These are phyloP conservation scores for Suillus discolor DNA, from an alignment of 768 basidiomycete species.

Conservation along the genomic window DNA sequence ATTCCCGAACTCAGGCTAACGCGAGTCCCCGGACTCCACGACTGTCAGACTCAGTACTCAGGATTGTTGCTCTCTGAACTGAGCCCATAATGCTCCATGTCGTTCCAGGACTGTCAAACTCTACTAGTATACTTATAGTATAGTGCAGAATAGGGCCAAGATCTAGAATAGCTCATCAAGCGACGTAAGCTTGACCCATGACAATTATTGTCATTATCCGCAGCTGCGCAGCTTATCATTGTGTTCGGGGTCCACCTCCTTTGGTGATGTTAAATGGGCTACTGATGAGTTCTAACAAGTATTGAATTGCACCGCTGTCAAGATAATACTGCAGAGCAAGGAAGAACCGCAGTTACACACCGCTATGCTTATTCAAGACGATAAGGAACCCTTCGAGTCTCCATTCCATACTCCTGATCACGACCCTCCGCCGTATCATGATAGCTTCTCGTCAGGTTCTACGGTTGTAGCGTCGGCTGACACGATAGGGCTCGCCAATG, in stretches of 20 bases:
- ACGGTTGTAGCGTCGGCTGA: background rate
- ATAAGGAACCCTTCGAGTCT: background rate
- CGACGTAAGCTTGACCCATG: too few species aligned
- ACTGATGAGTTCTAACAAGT: background rate
- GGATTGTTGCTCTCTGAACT: too few species aligned
- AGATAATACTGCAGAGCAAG: conserved; percentile 1
- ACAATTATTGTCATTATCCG: too few species aligned
- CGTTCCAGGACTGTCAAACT: too few species aligned
- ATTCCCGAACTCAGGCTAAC: background rate
- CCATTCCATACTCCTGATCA: too few species aligned
- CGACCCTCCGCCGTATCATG: too few species aligned
- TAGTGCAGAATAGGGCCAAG: too few species aligned
- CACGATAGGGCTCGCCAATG: background rate
- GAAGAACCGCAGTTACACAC: background rate
- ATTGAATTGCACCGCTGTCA: background rate
- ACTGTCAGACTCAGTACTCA: too few species aligned
- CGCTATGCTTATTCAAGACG: background rate
- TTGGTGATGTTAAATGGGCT: background rate
- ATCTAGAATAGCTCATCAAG: too few species aligned
- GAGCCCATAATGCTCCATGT: too few species aligned
- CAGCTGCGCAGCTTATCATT: background rate
- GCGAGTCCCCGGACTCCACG: too few species aligned
- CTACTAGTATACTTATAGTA: too few species aligned
- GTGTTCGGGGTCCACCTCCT: background rate
- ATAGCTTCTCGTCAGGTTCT: background rate